A percentile compares a stretch with the other conserved stretches of the same genome.
Conservation (phyloP, 2,329 filamentous ascomycete genomes). For the Pyrenophora seminiperda region DNA sequence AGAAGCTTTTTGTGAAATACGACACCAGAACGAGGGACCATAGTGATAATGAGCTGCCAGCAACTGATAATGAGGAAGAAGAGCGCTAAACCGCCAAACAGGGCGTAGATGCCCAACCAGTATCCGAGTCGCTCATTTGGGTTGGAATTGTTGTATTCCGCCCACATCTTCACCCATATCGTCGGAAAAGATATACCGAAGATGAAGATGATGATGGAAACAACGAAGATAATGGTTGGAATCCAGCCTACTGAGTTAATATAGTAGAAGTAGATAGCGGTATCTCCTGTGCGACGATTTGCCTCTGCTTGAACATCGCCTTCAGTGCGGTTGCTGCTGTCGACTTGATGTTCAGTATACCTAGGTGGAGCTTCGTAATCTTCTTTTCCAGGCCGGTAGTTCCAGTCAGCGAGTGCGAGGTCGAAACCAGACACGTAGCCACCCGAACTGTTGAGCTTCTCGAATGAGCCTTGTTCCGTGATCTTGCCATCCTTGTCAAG, state of each 20-base stretch:
- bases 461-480: conserved; percentile 50
- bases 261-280: conserved; percentile 44
- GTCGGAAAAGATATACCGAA: conserved; percentile 43
- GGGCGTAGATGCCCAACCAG: conserved; percentile 42
- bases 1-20: conserved; percentile 57
- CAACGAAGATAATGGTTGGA: conserved; percentile 36
- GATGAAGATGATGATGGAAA: conserved; percentile 42
- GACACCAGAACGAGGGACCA: conserved; percentile 60
- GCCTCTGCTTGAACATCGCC: conserved; percentile 40
- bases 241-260: conserved; percentile 39
- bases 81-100: conserved; percentile 35
- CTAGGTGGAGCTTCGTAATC: conserved; percentile 38
- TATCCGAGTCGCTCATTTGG: conserved; percentile 47
- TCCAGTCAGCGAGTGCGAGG: conserved; percentile 38
- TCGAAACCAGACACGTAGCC: conserved; percentile 46
- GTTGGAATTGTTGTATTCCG: conserved; percentile 48
- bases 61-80: conserved; percentile 39
- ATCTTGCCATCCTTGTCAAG: conserved; percentile 46
- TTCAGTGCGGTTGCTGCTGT: conserved; percentile 30
- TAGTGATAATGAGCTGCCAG: conserved; percentile 57
- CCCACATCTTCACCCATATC: conserved; percentile 58
- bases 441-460: conserved; percentile 40
- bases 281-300: conserved; percentile 41
- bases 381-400: conserved; percentile 37
- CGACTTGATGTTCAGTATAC: conserved; percentile 32